phyloP scores from a whole-genome alignment of 306 rosid genomes.

The Parietaria judaica region DNA sequence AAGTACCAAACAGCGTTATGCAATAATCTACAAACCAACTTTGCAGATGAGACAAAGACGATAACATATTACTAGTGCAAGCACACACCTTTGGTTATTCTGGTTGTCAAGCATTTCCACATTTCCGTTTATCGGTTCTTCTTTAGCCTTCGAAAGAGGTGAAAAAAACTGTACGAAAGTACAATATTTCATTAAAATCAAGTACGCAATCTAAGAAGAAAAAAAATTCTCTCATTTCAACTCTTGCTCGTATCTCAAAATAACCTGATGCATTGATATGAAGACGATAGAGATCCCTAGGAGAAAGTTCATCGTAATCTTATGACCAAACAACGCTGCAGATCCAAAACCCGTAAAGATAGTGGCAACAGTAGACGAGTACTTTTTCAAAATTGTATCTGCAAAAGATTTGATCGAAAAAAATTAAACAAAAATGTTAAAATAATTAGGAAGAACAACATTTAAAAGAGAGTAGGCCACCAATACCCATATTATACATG shows the following conservation, averaged over 20 bases:
- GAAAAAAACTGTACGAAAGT: constrained; percentile 70
- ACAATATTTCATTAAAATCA: neutral
- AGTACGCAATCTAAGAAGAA: constrained; percentile 6
- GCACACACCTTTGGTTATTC: constrained; percentile 58
- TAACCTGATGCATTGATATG: constrained; percentile 99
- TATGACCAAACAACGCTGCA: constrained; percentile 88
- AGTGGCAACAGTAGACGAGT: constrained; percentile 96
- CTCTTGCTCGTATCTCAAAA: neutral
- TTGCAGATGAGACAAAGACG: neutral
- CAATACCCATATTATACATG: no score
- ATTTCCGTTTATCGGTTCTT: constrained; percentile 52
- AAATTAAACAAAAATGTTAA: no score
- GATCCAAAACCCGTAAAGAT: constrained; percentile 98
- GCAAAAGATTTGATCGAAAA: constrained; percentile 19
- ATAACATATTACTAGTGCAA: neutral
- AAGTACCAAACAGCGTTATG: no score
- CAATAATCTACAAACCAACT: neutral
- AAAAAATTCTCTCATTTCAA: neutral
- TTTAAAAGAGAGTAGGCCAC: no score
- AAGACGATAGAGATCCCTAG: constrained; percentile 95
- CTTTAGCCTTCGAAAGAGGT: constrained; percentile 69
- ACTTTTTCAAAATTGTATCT: constrained; percentile 97
- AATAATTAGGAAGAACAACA: no score
- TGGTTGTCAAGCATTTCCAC: constrained; percentile 61
- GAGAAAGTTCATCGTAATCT: constrained; percentile 76